phyloP scores from a whole-genome alignment of 306 rosid species.

The Purshia tridentata region DNA sequence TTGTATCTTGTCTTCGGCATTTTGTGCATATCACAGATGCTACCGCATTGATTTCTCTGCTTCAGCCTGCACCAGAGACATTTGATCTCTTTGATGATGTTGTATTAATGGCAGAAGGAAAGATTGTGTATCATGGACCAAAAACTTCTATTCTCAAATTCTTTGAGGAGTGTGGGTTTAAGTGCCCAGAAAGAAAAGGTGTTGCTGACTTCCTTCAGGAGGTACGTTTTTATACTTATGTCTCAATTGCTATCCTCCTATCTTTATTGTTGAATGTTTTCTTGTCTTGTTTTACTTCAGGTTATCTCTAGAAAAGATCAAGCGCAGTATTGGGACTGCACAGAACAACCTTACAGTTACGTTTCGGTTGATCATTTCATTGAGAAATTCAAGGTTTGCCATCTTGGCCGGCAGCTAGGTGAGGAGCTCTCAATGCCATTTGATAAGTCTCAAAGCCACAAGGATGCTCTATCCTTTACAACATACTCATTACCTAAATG shows the following conservation, averaged over 20 bases:
- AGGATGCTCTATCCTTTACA: slow-evolving; percentile 46
- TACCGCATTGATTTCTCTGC: slow-evolving; percentile 78
- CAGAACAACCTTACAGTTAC: slow-evolving; percentile 54
- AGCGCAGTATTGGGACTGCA: slow-evolving; percentile 61
- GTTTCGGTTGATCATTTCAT: slow-evolving; percentile 64
- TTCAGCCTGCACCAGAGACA: slow-evolving; percentile 88
- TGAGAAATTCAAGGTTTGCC: slow-evolving; percentile 46
- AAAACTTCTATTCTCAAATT: slow-evolving; percentile 48
- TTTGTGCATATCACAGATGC: slow-evolving; percentile 65
- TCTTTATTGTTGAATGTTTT: background rate
- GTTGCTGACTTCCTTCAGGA: slow-evolving; percentile 88
- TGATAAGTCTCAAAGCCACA: slow-evolving; percentile 59
- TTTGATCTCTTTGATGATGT: slow-evolving; percentile 78
- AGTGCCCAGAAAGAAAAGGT: slow-evolving; percentile 86
- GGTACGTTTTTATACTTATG: slow-evolving; percentile 34
- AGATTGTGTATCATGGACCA: slow-evolving; percentile 75
- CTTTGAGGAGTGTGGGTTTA: slow-evolving; percentile 71
- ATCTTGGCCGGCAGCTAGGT: slow-evolving; percentile 50
- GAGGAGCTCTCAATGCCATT: slow-evolving; percentile 53
- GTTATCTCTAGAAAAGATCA: slow-evolving; percentile 76
- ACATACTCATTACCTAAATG: slow-evolving; percentile 58
- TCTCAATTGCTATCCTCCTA: background rate
- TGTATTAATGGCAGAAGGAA: slow-evolving; percentile 74
- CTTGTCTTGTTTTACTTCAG: slow-evolving; percentile 32
- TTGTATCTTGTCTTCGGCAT: slow-evolving; percentile 74